These are phyloP conservation scores for Heterobasidion irregulare DNA, from an alignment of 1,284 basidiomycete genomes.

Conservation along the genomic window DNA sequence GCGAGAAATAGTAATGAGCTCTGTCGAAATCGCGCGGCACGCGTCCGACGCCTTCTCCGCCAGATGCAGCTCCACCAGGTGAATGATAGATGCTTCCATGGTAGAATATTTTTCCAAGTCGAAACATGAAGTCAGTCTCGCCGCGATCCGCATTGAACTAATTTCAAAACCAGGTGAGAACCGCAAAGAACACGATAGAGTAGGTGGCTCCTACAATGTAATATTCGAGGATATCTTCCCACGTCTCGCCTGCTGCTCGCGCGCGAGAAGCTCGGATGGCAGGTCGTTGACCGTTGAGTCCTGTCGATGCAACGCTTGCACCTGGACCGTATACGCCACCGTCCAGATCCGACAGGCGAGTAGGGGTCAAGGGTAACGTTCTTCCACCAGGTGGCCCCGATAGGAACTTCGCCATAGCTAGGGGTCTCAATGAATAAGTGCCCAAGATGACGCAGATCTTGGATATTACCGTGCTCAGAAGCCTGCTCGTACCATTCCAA, in stretches of 20 bases:
- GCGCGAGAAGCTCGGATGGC: constrained; percentile 81
- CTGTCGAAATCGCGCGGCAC: constrained; percentile 67
- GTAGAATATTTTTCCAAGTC: constrained; percentile 90
- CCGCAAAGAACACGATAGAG: background rate
- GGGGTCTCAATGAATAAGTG: constrained; percentile 7
- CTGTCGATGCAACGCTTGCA: constrained; percentile 85
- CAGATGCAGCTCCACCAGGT: constrained; percentile 70
- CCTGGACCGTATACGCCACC: constrained; percentile 93
- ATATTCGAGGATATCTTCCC: constrained; percentile 89
- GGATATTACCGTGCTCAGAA: constrained; percentile 62
- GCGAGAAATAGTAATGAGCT: constrained; percentile 76
- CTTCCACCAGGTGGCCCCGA: constrained; percentile 89
- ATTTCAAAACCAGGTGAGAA: background rate
- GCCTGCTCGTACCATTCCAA: constrained; percentile 84
- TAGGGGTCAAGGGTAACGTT: constrained; percentile 76
- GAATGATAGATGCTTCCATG: constrained; percentile 80
- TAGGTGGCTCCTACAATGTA: constrained; percentile 57
- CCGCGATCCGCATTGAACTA: constrained; percentile 91
- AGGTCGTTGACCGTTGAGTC: constrained; percentile 58
- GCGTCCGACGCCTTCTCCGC: constrained; percentile 82
- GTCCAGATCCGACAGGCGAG: constrained; percentile 81
- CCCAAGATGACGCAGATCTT: background rate
- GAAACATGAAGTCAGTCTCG: constrained; percentile 78
- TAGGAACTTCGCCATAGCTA: constrained; percentile 68
- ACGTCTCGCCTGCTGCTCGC: constrained; percentile 80